Evolutionary conservation across 2,329 filamentous ascomycete species (phyloP).

Genomic region (Pseudogymnoascus sp.): DNA sequence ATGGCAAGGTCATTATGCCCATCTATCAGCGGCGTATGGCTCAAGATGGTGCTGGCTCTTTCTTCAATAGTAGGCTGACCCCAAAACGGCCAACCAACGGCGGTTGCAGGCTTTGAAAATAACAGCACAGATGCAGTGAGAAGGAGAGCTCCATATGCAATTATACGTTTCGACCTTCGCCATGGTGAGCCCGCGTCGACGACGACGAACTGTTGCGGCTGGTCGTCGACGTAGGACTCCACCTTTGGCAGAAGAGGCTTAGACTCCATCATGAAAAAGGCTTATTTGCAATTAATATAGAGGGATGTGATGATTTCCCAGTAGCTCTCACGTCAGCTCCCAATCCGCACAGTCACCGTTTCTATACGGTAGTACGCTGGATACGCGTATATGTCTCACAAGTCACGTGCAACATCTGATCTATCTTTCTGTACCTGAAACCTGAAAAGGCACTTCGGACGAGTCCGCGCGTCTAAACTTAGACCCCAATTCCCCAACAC

Average conservation of each 20-base stretch:
- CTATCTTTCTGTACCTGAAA: neutral
- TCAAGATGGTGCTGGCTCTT: constrained; percentile 37
- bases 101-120: constrained; percentile 11
- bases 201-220: constrained; percentile 9
- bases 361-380: neutral
- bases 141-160: constrained; percentile 14
- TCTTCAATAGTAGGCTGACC: constrained; percentile 22
- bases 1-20: constrained; percentile 86
- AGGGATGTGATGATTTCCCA: neutral
- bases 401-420: neutral
- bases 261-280: neutral
- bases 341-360: neutral
- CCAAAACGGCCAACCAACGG: constrained; percentile 2
- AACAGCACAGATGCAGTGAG: constrained; percentile 15
- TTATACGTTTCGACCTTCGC: constrained; percentile 5
- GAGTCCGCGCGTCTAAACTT: neutral
- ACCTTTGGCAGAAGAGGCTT: neutral
- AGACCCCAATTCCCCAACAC: neutral
- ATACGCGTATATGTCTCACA: neutral
- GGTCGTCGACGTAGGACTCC: neutral
- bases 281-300: neutral
- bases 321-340: neutral
- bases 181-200: constrained; percentile 1
- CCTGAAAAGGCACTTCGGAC: neutral
- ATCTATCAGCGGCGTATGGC: constrained; percentile 54